Conservation (phyloP, 345 rosid genomes). For the Stellera chamaejasme region DNA sequence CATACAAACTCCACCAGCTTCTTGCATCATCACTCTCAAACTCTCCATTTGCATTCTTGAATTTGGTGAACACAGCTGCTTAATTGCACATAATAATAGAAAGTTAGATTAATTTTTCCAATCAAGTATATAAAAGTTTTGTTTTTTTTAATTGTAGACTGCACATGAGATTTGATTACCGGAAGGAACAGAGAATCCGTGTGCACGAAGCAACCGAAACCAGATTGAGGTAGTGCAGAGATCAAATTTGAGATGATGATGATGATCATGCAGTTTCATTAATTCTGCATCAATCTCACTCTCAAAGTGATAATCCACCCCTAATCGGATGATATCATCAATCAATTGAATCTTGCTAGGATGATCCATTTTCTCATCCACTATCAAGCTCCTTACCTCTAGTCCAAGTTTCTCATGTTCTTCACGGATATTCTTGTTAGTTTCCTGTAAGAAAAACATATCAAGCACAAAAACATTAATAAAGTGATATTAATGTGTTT, state of each 20-base stretch:
- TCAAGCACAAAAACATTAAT: too few species aligned
- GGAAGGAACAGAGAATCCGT: constrained; percentile 6
- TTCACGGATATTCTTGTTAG: not conserved
- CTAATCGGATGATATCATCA: constrained; percentile 21
- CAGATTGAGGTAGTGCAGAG: constrained; percentile 5
- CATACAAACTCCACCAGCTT: constrained; percentile 17
- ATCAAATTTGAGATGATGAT: not conserved
- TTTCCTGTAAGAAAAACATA: not conserved
- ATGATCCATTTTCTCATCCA: not conserved
- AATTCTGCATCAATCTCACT: constrained; percentile 14
- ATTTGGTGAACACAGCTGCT: constrained; percentile 25
- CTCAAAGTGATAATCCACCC: constrained; percentile 20
- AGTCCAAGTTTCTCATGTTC: constrained; percentile 7
- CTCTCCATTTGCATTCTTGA: constrained; percentile 15
- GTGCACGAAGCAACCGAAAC: constrained; percentile 24
- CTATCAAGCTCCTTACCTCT: constrained; percentile 18
- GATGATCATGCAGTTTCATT: not conserved
- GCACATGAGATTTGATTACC: not conserved
- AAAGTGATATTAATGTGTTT: too few species aligned
- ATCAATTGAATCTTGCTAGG: constrained; percentile 8
- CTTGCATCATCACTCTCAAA: constrained; percentile 4
- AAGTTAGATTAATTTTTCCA: too few species aligned
- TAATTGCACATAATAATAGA: too few species aligned
- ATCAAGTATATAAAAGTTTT: too few species aligned
- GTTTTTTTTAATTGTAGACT: too few species aligned